Percentiles rank a stretch among this genome's conserved stretches.
Evolutionary conservation across 345 rosid species (phyloP).

Genomic region (Anacardium occidentale): DNA sequence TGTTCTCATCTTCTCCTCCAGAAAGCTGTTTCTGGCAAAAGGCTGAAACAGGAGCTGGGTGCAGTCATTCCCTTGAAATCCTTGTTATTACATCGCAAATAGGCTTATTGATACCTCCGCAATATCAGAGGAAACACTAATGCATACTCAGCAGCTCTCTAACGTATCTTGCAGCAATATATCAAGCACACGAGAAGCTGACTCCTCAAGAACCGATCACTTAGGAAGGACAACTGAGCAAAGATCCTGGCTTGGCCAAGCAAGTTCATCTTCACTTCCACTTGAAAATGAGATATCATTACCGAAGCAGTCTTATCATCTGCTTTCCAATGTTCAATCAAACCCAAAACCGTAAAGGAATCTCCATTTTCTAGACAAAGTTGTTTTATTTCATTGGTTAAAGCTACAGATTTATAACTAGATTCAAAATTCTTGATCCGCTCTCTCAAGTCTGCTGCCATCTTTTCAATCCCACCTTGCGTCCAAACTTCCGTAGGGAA

Average conservation of each 20-base stretch:
- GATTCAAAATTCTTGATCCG: conserved; percentile 46
- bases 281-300: conserved; percentile 44
- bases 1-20: conserved; percentile 43
- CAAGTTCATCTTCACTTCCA: conserved; percentile 43
- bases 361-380: conserved; percentile 48
- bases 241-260: conserved; percentile 71
- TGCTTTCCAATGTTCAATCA: conserved; percentile 72
- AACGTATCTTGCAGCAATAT: conserved; percentile 69
- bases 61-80: conserved; percentile 69
- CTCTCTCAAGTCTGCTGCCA: conserved; percentile 39
- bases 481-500: conserved; percentile 24
- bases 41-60: conserved; percentile 70
- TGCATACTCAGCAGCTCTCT: conserved; percentile 59
- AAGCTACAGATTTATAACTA: conserved; percentile 34
- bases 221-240: conserved; percentile 66
- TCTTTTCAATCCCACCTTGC: conserved; percentile 36
- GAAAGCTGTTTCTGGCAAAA: conserved; percentile 68
- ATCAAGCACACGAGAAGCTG: conserved; percentile 58
- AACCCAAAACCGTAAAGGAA: conserved; percentile 41
- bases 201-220: conserved; percentile 53
- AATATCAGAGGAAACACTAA: conserved; percentile 53
- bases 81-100: conserved; percentile 54
- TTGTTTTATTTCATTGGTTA: conserved; percentile 48
- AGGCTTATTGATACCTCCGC: conserved; percentile 58
- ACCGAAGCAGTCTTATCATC: conserved; percentile 66